Base-by-base conservation (phyloP, 805 yeast genomes). In the Kodamaea nitidulidarum region DNA sequence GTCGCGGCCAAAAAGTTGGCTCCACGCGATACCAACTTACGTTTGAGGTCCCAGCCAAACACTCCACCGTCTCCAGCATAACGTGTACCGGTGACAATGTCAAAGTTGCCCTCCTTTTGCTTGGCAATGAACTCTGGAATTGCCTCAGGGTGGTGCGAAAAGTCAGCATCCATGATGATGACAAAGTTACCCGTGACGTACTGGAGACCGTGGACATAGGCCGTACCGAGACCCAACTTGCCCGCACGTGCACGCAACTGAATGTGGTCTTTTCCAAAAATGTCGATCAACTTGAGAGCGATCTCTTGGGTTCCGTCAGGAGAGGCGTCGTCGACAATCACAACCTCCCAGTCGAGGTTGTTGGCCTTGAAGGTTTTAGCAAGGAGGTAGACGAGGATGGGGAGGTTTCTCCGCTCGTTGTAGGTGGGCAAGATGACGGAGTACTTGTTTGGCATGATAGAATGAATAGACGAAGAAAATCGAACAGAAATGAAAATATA, bases 1-100 rank as follows among this genome's bases (percentile, higher is more conserved):
- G 80, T 75, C 24, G 84, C 71, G 30, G 91, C 88, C 50, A 84
- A 66, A 63, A 84, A 82, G 63, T 83, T 83, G 54, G 91, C 91
- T 30, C 90, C 90, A 56, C 90, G 71, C 11, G 86, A 79, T 35
- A 81, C 84, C 55, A 84, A 69, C 56, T 83, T 83, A 55, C 91
- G 70, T 71, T 83, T 82, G 59, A 83, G 73, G 54, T 84, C 88
- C 91, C 91, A 83, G 36, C 91, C 91, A 54, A 74, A 84, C 21
- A 83, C 91, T 35, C 91, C 91, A 22, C 91, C 91, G 50, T 83
- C 70, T 11, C 90, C 90, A 8, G 84, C 83, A 51, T 84, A 83
- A 53, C 91, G 73, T 7, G 91, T 84, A 18, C 75, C 75, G 14
- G 75, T 69, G 20, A 69, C 73, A 56, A 77, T 77, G 50, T 77